These are phyloP conservation scores for Calocybe indica DNA, from an alignment of 768 basidiomycete genomes.

Conservation along the genomic window DNA sequence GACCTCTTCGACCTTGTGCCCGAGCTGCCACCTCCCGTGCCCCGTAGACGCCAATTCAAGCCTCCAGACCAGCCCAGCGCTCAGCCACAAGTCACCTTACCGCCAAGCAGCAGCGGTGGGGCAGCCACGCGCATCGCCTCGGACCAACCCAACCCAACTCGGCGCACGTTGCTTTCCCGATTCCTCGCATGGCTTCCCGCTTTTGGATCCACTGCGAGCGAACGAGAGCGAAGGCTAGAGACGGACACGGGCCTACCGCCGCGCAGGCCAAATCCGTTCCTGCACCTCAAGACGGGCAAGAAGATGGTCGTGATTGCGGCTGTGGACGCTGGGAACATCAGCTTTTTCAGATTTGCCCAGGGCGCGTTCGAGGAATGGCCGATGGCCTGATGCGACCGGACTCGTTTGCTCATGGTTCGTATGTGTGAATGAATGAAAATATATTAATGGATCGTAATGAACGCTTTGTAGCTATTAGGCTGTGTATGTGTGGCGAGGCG, in stretches of 20 bases:
- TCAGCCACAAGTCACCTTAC: background rate
- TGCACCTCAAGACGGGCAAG: slow-evolving; percentile 76
- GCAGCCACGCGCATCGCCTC: background rate
- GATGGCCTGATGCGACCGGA: slow-evolving; percentile 30
- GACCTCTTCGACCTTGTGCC: slow-evolving; percentile 69
- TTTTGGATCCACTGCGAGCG: background rate
- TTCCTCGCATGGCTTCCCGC: background rate
- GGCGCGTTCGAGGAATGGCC: slow-evolving; percentile 84
- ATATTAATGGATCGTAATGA: too few species aligned
- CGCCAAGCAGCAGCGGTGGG: background rate
- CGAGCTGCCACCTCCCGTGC: slow-evolving; percentile 58
- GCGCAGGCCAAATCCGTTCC: slow-evolving; percentile 65
- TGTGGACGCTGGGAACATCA: slow-evolving; percentile 82
- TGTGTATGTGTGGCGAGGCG: too few species aligned
- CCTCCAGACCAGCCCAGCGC: slow-evolving; percentile 13
- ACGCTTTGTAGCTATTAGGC: too few species aligned
- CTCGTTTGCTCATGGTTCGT: too few species aligned
- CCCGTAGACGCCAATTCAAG: slow-evolving; percentile 26
- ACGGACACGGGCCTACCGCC: slow-evolving; percentile 8
- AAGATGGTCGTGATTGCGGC: slow-evolving; percentile 81
- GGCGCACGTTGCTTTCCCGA: too few species aligned
- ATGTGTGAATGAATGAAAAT: too few species aligned
- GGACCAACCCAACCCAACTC: slow-evolving; percentile 12
- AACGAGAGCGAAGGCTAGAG: slow-evolving; percentile 18
- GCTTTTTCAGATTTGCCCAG: slow-evolving; percentile 85